Base-by-base conservation (phyloP, 495 filamentous ascomycete species). In the Penicillium maclennaniae region DNA sequence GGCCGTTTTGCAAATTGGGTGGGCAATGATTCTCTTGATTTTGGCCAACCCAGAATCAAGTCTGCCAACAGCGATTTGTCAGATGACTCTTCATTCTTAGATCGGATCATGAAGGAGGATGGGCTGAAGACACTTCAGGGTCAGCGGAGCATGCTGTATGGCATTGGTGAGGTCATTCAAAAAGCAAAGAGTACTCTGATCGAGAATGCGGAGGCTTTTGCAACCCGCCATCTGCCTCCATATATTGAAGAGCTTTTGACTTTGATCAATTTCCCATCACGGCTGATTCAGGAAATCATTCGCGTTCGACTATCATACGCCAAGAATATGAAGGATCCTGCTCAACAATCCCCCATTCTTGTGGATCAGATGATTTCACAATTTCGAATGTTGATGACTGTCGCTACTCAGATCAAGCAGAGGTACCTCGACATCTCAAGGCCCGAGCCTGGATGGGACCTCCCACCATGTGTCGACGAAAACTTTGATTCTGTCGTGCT, bases 31-130 rank as follows among this genome's bases (percentile, higher is more conserved):
- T 91, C 92, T 61, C 80, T 98, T 14, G 91, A 97, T 69, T 97
- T 98, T 64, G 82, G 82, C 42, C 87, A 88, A 60, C 66, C 74
- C 4, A 72, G 77, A 55, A 46, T 60, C 17, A 69, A 70, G 25
- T 66, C 69, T 43, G 59, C 66, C 27, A 77, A 77, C 27, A 83
- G 81, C 54, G 85, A 89, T 51, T 76, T 97, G 15, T 83, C 83
- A 20, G 92, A 96, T 60, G 90, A 96, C 50, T 82, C 90, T 0
- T 93, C 90, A 1, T 98, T 98, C 67, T 75, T 98, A 41, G 93
- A 98, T 66, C 84, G 93, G n/a, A 86, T 97, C n/a, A 79, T 97
- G 76, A 97, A 97, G 61, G 93, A 97, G 67, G 93, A 98, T 63
- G 91, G 90, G 16, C 76, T 98, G 19, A 92, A 90, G 55, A 96